Conservation (phyloP, 495 filamentous ascomycete species). For the Trypethelium eluteriae region DNA sequence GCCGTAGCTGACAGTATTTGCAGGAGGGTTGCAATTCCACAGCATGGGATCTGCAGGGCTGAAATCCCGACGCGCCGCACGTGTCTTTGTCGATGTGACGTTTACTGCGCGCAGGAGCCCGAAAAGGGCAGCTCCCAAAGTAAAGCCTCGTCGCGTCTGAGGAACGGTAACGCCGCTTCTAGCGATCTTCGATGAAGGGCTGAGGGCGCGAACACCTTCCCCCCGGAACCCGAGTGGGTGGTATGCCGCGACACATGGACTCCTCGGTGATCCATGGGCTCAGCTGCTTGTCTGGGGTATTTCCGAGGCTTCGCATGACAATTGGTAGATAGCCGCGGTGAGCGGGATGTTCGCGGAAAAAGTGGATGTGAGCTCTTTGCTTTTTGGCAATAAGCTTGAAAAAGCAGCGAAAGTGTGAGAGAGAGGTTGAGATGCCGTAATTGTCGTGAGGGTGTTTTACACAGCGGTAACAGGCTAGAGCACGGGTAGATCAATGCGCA, state of each 20-base stretch:
- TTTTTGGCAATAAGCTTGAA: not conserved
- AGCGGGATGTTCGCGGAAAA: not conserved
- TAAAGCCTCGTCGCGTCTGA: not conserved
- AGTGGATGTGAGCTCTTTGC: not conserved
- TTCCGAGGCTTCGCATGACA: not conserved
- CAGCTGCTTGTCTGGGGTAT: not conserved
- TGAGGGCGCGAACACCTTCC: not conserved
- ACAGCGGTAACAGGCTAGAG: too few species aligned
- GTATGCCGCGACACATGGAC: not conserved
- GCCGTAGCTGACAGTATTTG: not conserved
- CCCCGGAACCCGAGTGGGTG: not conserved
- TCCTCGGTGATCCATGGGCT: not conserved
- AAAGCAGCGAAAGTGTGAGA: too few species aligned
- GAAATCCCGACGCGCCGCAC: not conserved
- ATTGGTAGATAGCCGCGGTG: not conserved
- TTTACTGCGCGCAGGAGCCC: not conserved
- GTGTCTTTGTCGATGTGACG: slow-evolving; percentile 8
- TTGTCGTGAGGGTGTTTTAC: too few species aligned
- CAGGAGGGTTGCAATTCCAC: slow-evolving; percentile 9
- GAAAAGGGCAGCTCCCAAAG: slow-evolving; percentile 1
- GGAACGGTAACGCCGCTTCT: slow-evolving; percentile 5
- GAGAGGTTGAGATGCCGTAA: too few species aligned
- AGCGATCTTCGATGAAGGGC: not conserved
- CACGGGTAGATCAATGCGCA: not conserved
- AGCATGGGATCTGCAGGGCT: not conserved